Base-by-base conservation (phyloP, 495 filamentous ascomycete genomes). In the Talaromyces liani region DNA sequence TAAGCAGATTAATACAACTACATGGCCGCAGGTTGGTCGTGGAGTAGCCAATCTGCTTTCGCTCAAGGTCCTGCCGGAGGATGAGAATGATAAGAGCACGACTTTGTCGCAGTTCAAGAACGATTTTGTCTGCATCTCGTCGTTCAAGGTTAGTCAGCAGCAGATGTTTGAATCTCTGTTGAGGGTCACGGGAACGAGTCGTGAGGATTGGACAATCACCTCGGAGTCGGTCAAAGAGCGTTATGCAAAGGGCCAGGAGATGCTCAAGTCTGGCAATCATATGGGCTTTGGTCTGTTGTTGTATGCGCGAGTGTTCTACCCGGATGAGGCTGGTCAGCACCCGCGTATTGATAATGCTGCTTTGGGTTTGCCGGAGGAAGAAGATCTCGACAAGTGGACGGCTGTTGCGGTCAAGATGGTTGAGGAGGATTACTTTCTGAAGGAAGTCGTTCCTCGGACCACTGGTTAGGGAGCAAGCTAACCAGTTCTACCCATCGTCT, bases 311-410 rank as follows among this genome's bases (percentile, higher is more conserved):
- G 64, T 79, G 0, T 88, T 88, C 59, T 83, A 67, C 45, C 74
- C 75, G n/a, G 77, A 80, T 39, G 79, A 73, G 0, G 65, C 63
- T 2, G 76, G 77, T 0, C 57, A 80, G 62, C 45, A 53, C 18
- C 27, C 45, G 25, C 41, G 41, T 25, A 54, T 4, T 16, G 70
- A 71, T 8, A 89, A 89, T 65, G 72, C 70, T 6, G 39, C 76
- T 49, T 70, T 89, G 29, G 84, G 79, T 0, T 67, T 89, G 62
- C 77, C 81, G n/a, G 70, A 75, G 66, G 33, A 36, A 36, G 87
- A 89, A 72, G 78, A 85, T 65, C 61, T 89, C 63, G 85, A 87
- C 69, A 83, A 83, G 65, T 68, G 67, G 7, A 86, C 83, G 0
- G 75, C 68, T 70, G 25, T 59, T n/a, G 74, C 72, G 7, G 64